phyloP scores from a whole-genome alignment of 1,284 basidiomycete species.

The Termitomyces sp. region DNA sequence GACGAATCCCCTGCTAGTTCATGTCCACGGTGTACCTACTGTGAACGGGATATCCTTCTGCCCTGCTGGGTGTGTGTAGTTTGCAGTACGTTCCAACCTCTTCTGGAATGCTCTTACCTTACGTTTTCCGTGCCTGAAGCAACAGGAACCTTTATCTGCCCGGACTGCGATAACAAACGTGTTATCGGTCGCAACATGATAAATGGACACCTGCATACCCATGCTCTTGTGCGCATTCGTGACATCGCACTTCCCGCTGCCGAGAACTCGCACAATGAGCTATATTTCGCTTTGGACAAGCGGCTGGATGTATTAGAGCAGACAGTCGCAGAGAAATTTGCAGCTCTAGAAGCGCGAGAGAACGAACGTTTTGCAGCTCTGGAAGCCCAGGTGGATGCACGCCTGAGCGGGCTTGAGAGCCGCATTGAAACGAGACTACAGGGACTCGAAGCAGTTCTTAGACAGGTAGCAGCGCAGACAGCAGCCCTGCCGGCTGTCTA shows the following conservation, averaged over 20 bases:
- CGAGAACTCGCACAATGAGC: constrained; percentile 21
- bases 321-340: constrained; percentile 14
- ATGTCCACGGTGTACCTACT: constrained; percentile 23
- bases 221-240: constrained; percentile 27
- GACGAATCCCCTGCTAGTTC: background rate
- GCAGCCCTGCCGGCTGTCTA: constrained; percentile 26
- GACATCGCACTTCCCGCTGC: constrained; percentile 20
- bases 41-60: constrained; percentile 22
- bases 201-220: constrained; percentile 20
- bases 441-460: constrained; percentile 23
- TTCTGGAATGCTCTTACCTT: background rate
- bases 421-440: constrained; percentile 21
- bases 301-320: constrained; percentile 23
- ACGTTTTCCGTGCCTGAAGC: constrained; percentile 15
- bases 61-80: constrained; percentile 32
- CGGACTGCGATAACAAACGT: constrained; percentile 26
- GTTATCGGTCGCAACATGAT: constrained; percentile 4
- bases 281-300: constrained; percentile 23
- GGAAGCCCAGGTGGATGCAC: constrained; percentile 25
- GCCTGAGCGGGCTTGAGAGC: constrained; percentile 19
- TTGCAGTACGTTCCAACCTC: constrained; percentile 23
- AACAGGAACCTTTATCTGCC: constrained; percentile 28
- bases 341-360: constrained; percentile 13
- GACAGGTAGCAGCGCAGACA: constrained; percentile 25
- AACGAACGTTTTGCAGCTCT: constrained; percentile 22